These are phyloP conservation scores for Penicillium sp. DNA, from an alignment of 2,329 filamentous ascomycete genomes.

Conservation along the genomic window DNA sequence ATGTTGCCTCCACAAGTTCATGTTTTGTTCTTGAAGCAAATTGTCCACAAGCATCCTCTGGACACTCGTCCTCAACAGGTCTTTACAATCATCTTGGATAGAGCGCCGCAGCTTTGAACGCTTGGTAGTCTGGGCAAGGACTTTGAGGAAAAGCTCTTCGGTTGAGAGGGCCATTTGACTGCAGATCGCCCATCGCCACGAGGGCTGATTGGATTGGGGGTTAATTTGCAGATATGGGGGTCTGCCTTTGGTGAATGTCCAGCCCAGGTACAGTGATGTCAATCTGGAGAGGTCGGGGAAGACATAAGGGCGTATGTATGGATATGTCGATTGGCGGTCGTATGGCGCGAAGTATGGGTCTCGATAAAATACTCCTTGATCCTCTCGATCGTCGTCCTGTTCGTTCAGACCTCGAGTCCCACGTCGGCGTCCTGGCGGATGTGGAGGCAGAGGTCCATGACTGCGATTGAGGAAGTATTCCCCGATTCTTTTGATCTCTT, in stretches of 20 bases:
- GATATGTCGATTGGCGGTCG: neutral
- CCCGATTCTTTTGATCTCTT: conserved; percentile 1
- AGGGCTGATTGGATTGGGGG: neutral
- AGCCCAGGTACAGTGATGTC: neutral
- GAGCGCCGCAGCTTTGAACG: neutral
- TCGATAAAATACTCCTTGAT: neutral
- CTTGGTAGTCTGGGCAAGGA: neutral
- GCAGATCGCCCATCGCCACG: conserved; percentile 5
- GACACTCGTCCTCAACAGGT: neutral
- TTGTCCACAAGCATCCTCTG: conserved; percentile 2
- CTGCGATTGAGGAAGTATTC: neutral
- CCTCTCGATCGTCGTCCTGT: neutral
- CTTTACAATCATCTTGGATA: neutral
- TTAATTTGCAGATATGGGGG: neutral
- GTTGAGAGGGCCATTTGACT: neutral
- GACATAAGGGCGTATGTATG: neutral
- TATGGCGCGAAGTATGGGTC: neutral
- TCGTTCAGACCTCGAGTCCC: neutral
- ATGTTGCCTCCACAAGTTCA: neutral
- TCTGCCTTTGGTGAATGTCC: conserved; percentile 4
- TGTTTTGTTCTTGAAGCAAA: neutral
- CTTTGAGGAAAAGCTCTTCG: neutral
- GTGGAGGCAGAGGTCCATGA: neutral
- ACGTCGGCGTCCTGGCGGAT: neutral
- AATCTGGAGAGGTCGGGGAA: neutral